phyloP scores from a whole-genome alignment of 2,329 filamentous ascomycete genomes.

The Phaeosphaeriaceae sp. region DNA sequence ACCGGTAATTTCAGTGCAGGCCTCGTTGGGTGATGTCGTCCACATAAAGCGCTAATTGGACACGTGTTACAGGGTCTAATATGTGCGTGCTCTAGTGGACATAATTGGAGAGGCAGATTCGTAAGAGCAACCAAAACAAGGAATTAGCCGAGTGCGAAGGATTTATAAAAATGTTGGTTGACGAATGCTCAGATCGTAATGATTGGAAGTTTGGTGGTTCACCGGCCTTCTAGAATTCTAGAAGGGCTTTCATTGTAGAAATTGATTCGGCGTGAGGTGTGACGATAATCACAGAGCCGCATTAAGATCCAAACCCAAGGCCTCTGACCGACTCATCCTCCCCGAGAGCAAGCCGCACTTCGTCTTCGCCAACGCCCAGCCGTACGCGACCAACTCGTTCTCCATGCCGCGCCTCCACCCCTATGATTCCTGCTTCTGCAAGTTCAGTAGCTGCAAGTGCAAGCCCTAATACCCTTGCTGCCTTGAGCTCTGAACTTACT shows the following conservation, averaged over 20 bases:
- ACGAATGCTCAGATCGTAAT: neutral
- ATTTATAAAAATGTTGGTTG: neutral
- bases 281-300: slow-evolving; percentile 1
- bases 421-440: slow-evolving; percentile 85
- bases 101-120: neutral
- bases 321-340: slow-evolving; percentile 88
- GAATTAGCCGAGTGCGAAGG: neutral
- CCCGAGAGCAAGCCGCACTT: slow-evolving; percentile 84
- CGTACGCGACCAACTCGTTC: slow-evolving; percentile 88
- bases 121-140: neutral
- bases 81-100: neutral
- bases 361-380: slow-evolving; percentile 86
- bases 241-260: neutral
- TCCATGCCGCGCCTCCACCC: slow-evolving; percentile 76
- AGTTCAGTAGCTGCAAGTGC: slow-evolving; percentile 80
- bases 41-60: neutral
- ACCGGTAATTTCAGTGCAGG: slow-evolving; percentile 2
- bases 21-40: neutral
- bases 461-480: slow-evolving; percentile 61
- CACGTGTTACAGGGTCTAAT: neutral
- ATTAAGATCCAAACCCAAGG: slow-evolving; percentile 59
- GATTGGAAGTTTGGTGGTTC: neutral
- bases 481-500: slow-evolving; percentile 40
- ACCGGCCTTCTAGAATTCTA: slow-evolving; percentile 13
- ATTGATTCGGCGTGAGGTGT: neutral